Evolutionary conservation across 1,284 basidiomycete genomes (phyloP).

Genomic region (Malassezia slooffiae): DNA sequence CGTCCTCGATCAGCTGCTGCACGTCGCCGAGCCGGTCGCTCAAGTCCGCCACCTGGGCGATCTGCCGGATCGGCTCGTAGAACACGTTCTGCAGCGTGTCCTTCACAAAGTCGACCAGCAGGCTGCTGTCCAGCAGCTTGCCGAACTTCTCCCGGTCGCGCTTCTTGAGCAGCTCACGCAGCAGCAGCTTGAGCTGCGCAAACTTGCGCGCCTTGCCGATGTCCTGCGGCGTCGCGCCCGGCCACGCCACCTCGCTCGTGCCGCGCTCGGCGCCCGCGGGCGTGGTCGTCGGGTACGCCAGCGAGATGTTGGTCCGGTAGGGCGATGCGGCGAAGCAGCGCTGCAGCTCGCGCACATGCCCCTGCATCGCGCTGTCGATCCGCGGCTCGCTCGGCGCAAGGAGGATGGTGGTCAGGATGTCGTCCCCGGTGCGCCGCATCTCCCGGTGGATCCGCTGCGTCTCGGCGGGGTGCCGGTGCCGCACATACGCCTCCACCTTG

Average conservation of each 20-base stretch:
- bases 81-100: constrained; percentile 38
- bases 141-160: constrained; percentile 38
- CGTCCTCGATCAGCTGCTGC: constrained; percentile 39
- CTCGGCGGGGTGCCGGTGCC: constrained; percentile 32
- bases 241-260: constrained; percentile 17
- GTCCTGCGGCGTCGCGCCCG: constrained; percentile 22
- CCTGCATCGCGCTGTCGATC: constrained; percentile 18
- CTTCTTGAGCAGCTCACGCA: constrained; percentile 34
- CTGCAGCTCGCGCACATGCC: constrained; percentile 34
- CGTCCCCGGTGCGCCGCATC: constrained; percentile 30
- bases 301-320: constrained; percentile 24
- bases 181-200: constrained; percentile 36
- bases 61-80: constrained; percentile 29
- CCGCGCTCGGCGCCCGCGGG: constrained; percentile 22
- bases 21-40: constrained; percentile 36
- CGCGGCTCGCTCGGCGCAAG: constrained; percentile 19
- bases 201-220: constrained; percentile 35
- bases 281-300: constrained; percentile 35
- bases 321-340: constrained; percentile 36
- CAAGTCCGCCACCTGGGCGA: constrained; percentile 28
- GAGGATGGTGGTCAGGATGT: constrained; percentile 40
- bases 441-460: constrained; percentile 21
- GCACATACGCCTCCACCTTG: constrained; percentile 40
- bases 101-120: constrained; percentile 38
- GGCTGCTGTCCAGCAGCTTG: constrained; percentile 29